Evolutionary conservation across 306 rosid genomes (phyloP), one percentile per base, ranked within the genome.

Genomic region (Sphenostylis stenocarpa): DNA sequence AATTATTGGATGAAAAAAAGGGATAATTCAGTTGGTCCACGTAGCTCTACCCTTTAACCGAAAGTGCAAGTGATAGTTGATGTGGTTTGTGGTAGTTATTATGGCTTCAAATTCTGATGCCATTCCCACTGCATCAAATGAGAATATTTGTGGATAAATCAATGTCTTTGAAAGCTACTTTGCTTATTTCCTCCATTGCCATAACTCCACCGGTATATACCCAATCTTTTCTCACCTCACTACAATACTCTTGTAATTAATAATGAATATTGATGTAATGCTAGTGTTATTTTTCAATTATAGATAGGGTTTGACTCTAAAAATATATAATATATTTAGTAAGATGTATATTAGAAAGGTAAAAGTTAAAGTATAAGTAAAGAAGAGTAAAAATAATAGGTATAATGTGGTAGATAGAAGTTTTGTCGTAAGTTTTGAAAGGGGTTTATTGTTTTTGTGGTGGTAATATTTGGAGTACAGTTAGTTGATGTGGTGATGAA

Each of bases 71-170:
- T 21, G 48, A 16, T 66, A 20, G 82, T 77, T 83, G 74, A 70
- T 70, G 49, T 62, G 67, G 72, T 72, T 61, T 67, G 41, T 61
- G 84, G 84, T 74, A 78, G 90, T 84, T 83, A 81, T 66, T 63
- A 49, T 72, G 41, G 68, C 78, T 57, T 63, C 13, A 19, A 68
- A 67, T 72, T 81, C 63, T 67, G 51, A 71, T 79, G 49, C 72
- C 47, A 29, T 19, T 68, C 66, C 75, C 72, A 48, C 70, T 67
- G 24, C 65, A 34, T 57, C 70, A 73, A 56, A 34, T 19, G 24
- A 21, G 80, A 69, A 57, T 65, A 33, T 57, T 44, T 47, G 34
- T 47, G 21, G 80, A 58, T 67, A 38, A 38, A 44, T 80, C 62
- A 60, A 33, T 13, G 20, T 29, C 69, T 44, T 7, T 41, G 57